phyloP scores from a whole-genome alignment of 179 eudicot species.

The Carnegiea gigantea region DNA sequence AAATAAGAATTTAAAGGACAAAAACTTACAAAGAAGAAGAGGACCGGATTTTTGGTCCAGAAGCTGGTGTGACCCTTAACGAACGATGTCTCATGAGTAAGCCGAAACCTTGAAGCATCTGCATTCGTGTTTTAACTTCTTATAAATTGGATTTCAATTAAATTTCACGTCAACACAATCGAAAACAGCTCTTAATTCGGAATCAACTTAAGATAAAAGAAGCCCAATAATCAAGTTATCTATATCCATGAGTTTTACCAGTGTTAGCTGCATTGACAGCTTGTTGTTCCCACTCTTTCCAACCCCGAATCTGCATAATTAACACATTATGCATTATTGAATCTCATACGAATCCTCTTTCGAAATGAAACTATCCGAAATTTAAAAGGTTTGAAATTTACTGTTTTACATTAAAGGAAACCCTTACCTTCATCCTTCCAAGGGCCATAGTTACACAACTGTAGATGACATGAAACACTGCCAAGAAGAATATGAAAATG shows the following conservation, averaged over 20 bases:
- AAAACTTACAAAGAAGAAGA: conserved; percentile 55
- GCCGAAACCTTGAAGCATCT: conserved; percentile 61
- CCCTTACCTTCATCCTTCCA: conserved; percentile 80
- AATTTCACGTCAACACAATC: neutral
- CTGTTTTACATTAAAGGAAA: too few species aligned
- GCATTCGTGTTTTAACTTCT: conserved; percentile 20
- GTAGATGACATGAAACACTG: conserved; percentile 81
- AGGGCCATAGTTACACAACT: conserved; percentile 76
- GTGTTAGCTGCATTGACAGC: neutral
- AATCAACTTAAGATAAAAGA: neutral
- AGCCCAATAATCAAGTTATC: neutral
- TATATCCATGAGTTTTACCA: neutral
- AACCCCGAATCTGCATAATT: conserved; percentile 65
- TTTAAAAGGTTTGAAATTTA: too few species aligned
- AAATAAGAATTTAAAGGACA: too few species aligned
- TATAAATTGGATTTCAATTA: neutral
- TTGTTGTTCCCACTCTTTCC: conserved; percentile 88
- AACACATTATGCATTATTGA: neutral
- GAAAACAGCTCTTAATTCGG: neutral
- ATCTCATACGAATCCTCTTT: neutral
- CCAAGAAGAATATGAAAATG: conserved; percentile 96
- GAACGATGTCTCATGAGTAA: conserved; percentile 77
- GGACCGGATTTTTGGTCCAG: conserved; percentile 49
- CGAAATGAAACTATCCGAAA: too few species aligned
- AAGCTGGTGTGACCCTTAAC: conserved; percentile 58